Percentiles rank a stretch among this genome's conserved stretches.
These are phyloP conservation scores for Ambrosia artemisiifolia DNA, from an alignment of 129 eudicot genomes.

Conservation along the genomic window DNA sequence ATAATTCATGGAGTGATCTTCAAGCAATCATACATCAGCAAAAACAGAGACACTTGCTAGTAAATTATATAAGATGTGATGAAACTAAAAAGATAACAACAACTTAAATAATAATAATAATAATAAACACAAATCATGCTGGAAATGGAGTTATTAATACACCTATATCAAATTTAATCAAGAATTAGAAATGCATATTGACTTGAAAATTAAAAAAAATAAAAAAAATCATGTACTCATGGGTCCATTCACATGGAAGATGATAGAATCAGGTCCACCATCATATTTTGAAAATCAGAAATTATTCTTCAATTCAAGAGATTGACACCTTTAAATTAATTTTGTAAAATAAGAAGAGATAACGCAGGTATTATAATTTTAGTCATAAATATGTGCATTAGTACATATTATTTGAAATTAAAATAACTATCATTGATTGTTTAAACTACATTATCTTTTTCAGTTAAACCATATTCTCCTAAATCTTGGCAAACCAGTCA, in stretches of 20 bases:
- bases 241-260: constrained; percentile 4
- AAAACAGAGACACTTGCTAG: too few species aligned
- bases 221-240: neutral
- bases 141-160: neutral
- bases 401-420: neutral
- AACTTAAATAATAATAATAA: too few species aligned
- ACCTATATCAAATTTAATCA: neutral
- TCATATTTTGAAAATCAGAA: neutral
- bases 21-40: neutral
- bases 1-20: neutral
- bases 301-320: neutral
- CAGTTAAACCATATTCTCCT: constrained; percentile 1
- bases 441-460: neutral
- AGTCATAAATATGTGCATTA: neutral
- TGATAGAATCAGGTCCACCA: constrained; percentile 9
- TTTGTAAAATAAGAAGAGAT: neutral
- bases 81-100: too few species aligned
- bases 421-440: neutral
- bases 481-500: constrained; percentile 10
- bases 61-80: too few species aligned
- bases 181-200: neutral
- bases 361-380: neutral
- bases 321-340: neutral
- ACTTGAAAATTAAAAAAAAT: neutral
- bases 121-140: neutral